Base-by-base conservation (phyloP, 176 grass and related monocot genomes). In the Aegilops tauschii region DNA sequence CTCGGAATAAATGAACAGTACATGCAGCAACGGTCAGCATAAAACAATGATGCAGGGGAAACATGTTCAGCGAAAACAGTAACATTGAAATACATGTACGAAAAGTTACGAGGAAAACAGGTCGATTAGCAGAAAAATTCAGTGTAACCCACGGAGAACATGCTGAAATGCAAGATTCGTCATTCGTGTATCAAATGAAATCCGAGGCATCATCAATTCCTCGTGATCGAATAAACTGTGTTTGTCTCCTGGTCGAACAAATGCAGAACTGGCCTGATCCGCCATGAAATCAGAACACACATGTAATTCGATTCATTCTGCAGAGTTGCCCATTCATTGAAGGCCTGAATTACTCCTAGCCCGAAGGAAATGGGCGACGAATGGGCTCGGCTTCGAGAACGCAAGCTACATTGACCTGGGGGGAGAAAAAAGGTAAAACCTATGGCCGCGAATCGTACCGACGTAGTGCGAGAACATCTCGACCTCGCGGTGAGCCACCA, bases 401-500 rank as follows among this genome's bases (percentile, higher is more conserved):
- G 54, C 54, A 9, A 59, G 54, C 18, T 21, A 59, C 54, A 59
- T 59, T 59, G 20, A 58, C 54, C 18, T 8, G 6, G 2, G 50
- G 50, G 16, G 6, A 39, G 9, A 11, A 2, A 21, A 21, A 16
- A 8, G 72, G 44, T 34, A 17, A 2, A 66, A 70, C 52, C 9
- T 66, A 81, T 45, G 78, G 78, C 61, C 3, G 54, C 0, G 18
- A 6, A 59, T 12, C 18, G 42, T 74, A 99, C 97, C 94, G 61
- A 96, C 94, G 71, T 99, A 99, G 28, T 87, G 90, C 8, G 90
- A 86, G 86, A 96, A 99, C 7, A 85, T 88, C 79, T 99, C 94
- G 42, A 96, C 87, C 80, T 99, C 80, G 66, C 86, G 89, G 83
- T 86, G 76, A 35, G 88, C 69, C 20, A 84, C 45, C 65, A 99